Evolutionary conservation across 768 basidiomycete species (phyloP).

Genomic region (Tulasnella sp.): DNA sequence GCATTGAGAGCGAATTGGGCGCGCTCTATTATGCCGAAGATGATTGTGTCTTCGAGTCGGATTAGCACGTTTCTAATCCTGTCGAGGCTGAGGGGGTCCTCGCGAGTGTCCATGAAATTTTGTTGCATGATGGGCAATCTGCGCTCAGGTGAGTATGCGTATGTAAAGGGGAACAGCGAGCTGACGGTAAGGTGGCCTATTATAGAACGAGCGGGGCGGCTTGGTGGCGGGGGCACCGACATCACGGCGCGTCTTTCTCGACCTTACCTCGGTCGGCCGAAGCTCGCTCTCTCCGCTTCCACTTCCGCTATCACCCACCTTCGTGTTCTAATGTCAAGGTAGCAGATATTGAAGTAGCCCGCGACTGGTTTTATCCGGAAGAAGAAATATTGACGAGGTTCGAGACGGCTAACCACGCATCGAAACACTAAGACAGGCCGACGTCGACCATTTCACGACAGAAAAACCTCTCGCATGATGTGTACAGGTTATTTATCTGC

Average conservation of each 20-base stretch:
- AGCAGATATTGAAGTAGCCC: background rate
- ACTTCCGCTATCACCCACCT: background rate
- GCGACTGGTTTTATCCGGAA: background rate
- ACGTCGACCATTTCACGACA: background rate
- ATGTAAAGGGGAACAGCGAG: background rate
- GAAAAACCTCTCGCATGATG: background rate
- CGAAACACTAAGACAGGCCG: background rate
- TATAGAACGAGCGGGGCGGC: background rate
- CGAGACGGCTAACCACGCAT: background rate
- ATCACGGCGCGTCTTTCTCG: background rate
- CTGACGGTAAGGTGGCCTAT: background rate
- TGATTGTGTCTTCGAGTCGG: slow-evolving; percentile 97
- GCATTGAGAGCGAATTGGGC: slow-evolving; percentile 96
- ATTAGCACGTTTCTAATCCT: slow-evolving; percentile 80
- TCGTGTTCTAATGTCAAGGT: background rate
- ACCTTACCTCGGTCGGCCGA: background rate
- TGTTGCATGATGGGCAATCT: slow-evolving; percentile 33
- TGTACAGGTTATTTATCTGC: background rate
- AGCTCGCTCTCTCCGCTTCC: background rate
- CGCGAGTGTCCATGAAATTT: slow-evolving; percentile 60
- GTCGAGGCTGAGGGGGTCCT: slow-evolving; percentile 81
- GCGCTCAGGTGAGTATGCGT: background rate
- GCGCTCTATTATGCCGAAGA: slow-evolving; percentile 90
- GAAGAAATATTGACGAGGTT: background rate
- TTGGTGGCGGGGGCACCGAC: background rate